Evolutionary conservation across 805 yeast genomes (phyloP), one percentile per base, ranked within the genome.

Genomic region (Kluyveromyces wickerhamii): DNA sequence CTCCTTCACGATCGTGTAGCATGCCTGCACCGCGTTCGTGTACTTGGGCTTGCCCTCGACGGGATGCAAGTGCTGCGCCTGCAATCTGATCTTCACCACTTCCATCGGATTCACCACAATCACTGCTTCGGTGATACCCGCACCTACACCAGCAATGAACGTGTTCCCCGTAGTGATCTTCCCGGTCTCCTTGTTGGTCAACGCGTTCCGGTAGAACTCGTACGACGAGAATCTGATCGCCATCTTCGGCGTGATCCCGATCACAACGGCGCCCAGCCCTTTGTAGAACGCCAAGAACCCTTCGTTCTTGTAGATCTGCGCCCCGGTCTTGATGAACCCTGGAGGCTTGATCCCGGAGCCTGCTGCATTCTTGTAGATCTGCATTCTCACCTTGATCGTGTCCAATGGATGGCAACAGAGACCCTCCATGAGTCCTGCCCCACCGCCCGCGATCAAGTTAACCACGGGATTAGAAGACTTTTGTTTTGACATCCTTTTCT

Each of bases 221-320:
- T 87, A 89, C 3, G 96, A 83, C 27, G 95, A 81, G 67, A 89
- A 89, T 56, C 98, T 73, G 46, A 89, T 84, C 22, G 96, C 97
- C 98, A 89, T 89, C 59, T 89, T 89, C 38, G 98, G 98, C 34
- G 89, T 95, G 52, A 89, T 89, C 39, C 98, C 98, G 54, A 89
- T 83, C 40, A 87, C 84, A 39, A 89, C 98, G 15, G 98, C 97
- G 19, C 96, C 96, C 35, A 89, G 71, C 37, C 98, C 98, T 59
- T 89, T 88, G 67, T 89, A 89, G 17, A 89, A 71, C 4, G 96
- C 89, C 35, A 85, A 66, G 41, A 85, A 70, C 4, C 94, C 81
- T 59, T 89, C 97, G 41, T 83, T 75, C 39, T 70, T 69, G 37
- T 77, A 84, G 45, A 89, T 88, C 40, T 71, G 68, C 35, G 72